Percentiles rank a stretch among this genome's conserved stretches.
phyloP scores from a whole-genome alignment of 495 filamentous ascomycete species.

The Penicillium manginii region DNA sequence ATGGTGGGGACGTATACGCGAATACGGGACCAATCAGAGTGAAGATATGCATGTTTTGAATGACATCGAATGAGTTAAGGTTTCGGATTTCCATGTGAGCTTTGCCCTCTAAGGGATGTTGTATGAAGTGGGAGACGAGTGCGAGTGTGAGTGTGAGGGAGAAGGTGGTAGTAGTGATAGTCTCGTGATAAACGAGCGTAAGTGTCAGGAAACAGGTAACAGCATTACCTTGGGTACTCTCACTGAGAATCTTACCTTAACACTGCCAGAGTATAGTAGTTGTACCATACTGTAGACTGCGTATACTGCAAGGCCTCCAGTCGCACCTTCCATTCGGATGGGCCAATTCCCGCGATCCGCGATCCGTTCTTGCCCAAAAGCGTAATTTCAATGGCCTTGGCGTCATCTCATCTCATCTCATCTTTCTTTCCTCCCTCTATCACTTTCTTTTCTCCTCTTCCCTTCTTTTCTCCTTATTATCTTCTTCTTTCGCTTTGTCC shows the following conservation, averaged over 20 bases:
- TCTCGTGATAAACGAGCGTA: too few relatives aligned
- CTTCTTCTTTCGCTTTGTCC: background rate
- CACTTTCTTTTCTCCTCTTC: background rate
- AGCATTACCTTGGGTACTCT: too few relatives aligned
- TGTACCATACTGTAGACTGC: too few relatives aligned
- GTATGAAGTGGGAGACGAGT: too few relatives aligned
- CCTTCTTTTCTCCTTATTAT: background rate
- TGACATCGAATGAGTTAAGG: background rate
- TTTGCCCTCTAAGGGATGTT: too few relatives aligned
- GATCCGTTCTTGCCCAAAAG: conserved; percentile 16
- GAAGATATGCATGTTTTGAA: background rate
- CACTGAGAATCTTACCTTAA: too few relatives aligned
- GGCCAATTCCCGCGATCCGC: conserved; percentile 12
- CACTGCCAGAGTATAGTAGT: too few relatives aligned
- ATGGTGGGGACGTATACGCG: background rate
- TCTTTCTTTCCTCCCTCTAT: background rate
- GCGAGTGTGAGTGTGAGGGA: too few relatives aligned
- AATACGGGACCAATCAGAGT: conserved; percentile 1
- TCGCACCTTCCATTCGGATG: conserved; percentile 2
- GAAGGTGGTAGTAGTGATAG: too few relatives aligned
- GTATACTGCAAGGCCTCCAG: too few relatives aligned
- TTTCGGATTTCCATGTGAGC: background rate
- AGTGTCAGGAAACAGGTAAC: too few relatives aligned
- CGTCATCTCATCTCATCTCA: background rate
- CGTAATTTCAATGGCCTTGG: background rate